These are phyloP conservation scores for Kwoniella sp. DNA, from an alignment of 768 basidiomycete genomes.

Conservation along the genomic window DNA sequence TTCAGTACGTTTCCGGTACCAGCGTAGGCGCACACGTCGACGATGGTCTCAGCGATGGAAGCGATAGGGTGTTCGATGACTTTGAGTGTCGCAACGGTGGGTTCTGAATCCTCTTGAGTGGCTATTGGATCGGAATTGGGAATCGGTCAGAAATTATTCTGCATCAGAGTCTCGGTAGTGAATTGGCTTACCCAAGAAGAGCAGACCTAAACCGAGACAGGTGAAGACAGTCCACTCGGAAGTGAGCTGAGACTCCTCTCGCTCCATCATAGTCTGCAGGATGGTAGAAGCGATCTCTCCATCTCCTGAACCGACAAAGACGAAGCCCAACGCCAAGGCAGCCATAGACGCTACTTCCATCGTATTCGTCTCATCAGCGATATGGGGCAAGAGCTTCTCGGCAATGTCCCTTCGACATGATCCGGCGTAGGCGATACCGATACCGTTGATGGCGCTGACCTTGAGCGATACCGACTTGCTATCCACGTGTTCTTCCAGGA, in stretches of 20 bases:
- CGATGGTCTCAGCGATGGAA: conserved; percentile 84
- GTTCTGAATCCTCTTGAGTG: conserved; percentile 87
- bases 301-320: conserved; percentile 92
- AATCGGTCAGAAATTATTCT: no score
- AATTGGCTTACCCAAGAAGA: conserved; percentile 75
- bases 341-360: conserved; percentile 89
- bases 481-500: conserved; percentile 85
- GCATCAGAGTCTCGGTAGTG: not conserved
- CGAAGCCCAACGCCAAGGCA: conserved; percentile 86
- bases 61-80: conserved; percentile 91
- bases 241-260: conserved; percentile 65
- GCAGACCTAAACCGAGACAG: conserved; percentile 81
- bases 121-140: no score
- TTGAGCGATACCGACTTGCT: conserved; percentile 81
- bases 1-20: conserved; percentile 94
- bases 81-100: conserved; percentile 88
- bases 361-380: conserved; percentile 76
- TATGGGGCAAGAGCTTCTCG: conserved; percentile 72
- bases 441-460: conserved; percentile 82
- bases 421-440: conserved; percentile 93
- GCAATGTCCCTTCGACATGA: conserved; percentile 85
- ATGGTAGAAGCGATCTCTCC: conserved; percentile 89
- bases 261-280: conserved; percentile 79
- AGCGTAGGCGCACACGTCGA: conserved; percentile 91
- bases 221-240: conserved; percentile 96